These are phyloP conservation scores for Ceratonia siliqua DNA, from an alignment of 306 rosid genomes.

Conservation along the genomic window DNA sequence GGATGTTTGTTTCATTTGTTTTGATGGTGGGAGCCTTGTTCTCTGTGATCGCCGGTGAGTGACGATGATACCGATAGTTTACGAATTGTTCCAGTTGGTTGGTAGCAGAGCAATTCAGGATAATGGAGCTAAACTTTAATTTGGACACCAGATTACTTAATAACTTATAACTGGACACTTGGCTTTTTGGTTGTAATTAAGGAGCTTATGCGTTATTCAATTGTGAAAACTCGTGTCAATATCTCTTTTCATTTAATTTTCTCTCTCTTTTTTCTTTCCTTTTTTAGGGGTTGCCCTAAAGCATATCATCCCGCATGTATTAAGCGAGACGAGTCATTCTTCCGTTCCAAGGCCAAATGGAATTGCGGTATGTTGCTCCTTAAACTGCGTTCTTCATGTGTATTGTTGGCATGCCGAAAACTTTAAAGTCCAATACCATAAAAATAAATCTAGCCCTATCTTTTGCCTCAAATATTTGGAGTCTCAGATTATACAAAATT, in stretches of 20 bases:
- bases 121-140: slow-evolving; percentile 11
- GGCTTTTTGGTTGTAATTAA: slow-evolving; percentile 29
- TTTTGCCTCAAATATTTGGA: slow-evolving; percentile 4
- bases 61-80: slow-evolving; percentile 18
- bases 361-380: slow-evolving; percentile 76
- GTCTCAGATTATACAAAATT: slow-evolving; percentile 9
- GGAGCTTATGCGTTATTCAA: slow-evolving; percentile 9
- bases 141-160: neutral
- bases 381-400: neutral
- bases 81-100: neutral
- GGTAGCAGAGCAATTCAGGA: neutral
- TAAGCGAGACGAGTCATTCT: slow-evolving; percentile 90
- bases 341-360: slow-evolving; percentile 94
- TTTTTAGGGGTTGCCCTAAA: slow-evolving; percentile 89
- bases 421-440: neutral
- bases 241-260: slow-evolving; percentile 5
- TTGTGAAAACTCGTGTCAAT: slow-evolving; percentile 10
- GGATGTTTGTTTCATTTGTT: slow-evolving; percentile 95
- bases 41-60: slow-evolving; percentile 99
- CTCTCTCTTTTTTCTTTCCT: neutral
- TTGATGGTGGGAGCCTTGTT: slow-evolving; percentile 96
- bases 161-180: neutral
- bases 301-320: slow-evolving; percentile 95
- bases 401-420: neutral
- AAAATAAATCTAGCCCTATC: neutral